A percentile compares a stretch with the other conserved stretches of the same genome.
Evolutionary conservation across 805 yeast genomes (phyloP).

Genomic region (Candida xiaguanensis): DNA sequence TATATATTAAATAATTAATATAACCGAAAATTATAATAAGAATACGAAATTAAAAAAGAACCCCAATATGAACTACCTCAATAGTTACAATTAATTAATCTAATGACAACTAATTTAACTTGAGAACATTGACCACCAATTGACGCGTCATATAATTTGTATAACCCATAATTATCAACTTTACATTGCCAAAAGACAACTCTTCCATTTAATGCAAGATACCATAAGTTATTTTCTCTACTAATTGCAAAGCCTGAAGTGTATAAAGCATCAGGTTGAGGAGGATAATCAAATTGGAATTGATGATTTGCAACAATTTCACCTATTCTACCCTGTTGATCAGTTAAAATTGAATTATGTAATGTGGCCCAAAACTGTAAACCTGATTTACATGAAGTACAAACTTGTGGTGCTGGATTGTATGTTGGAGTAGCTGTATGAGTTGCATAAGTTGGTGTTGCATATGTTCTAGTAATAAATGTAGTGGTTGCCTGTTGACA

Average conservation of each 20-base stretch:
- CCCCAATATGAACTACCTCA: not conserved
- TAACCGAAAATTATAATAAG: not conserved
- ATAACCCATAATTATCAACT: conserved; percentile 5
- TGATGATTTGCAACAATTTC: conserved; percentile 10
- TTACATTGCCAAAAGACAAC: conserved; percentile 9
- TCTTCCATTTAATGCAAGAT: conserved; percentile 7
- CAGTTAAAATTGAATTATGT: conserved; percentile 44
- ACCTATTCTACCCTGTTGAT: conserved; percentile 6
- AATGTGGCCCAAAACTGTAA: conserved; percentile 25
- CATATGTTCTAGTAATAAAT: no score
- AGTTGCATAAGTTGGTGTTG: not conserved
- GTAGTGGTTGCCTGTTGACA: not conserved
- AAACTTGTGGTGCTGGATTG: not conserved
- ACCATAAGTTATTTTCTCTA: conserved; percentile 1
- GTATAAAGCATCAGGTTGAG: conserved; percentile 8
- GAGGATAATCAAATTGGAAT: conserved; percentile 9
- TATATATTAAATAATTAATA: not conserved
- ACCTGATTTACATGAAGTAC: conserved; percentile 2
- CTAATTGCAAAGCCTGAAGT: conserved; percentile 7
- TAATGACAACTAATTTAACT: conserved; percentile 5
- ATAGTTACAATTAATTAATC: not conserved
- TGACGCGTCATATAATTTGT: conserved; percentile 8
- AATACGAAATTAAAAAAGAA: not conserved
- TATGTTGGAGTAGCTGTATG: not conserved
- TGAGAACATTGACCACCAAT: conserved; percentile 8